Percentiles rank a stretch among this genome's conserved stretches.
These are phyloP conservation scores for Pyropia yezoensis DNA, from an alignment of 23 red algal genomes.

Conservation along the genomic window DNA sequence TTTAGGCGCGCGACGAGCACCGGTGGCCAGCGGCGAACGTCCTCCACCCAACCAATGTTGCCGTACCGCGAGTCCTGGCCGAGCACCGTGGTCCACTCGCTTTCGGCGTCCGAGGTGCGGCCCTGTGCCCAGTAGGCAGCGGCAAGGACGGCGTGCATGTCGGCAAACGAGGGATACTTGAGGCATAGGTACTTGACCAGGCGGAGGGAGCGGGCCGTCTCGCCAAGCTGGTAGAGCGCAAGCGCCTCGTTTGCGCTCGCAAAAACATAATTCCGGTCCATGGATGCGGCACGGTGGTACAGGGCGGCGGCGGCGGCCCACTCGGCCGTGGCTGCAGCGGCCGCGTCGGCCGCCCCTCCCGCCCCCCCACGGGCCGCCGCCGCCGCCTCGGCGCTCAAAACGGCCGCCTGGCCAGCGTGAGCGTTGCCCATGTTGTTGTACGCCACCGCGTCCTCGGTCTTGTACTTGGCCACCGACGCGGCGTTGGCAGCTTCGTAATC, in stretches of 20 bases:
- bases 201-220: conserved; percentile 11
- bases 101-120: conserved; percentile 12
- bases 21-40: conserved; percentile 44
- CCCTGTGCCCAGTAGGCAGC: conserved; percentile 40
- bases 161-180: conserved; percentile 52
- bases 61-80: conserved; percentile 28
- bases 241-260: conserved; percentile 61
- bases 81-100: conserved; percentile 25
- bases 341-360: no score
- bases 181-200: conserved; percentile 29
- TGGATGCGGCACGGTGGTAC: conserved; percentile 22
- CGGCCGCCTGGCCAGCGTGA: conserved; percentile 6
- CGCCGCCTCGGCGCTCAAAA: no score
- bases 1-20: conserved; percentile 12
- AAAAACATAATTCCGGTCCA: conserved; percentile 39
- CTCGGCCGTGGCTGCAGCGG: conserved; percentile 1
- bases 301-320: conserved; percentile 19
- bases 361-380: no score
- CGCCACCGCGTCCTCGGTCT: conserved; percentile 26
- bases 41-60: conserved; percentile 27
- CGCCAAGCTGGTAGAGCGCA: conserved; percentile 30
- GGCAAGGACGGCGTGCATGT: conserved; percentile 60
- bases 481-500: conserved; percentile 26
- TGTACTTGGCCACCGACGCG: conserved; percentile 6
- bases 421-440: conserved; percentile 68